phyloP scores from a whole-genome alignment of 2,329 filamentous ascomycete species.

The Diaporthe longicolla region DNA sequence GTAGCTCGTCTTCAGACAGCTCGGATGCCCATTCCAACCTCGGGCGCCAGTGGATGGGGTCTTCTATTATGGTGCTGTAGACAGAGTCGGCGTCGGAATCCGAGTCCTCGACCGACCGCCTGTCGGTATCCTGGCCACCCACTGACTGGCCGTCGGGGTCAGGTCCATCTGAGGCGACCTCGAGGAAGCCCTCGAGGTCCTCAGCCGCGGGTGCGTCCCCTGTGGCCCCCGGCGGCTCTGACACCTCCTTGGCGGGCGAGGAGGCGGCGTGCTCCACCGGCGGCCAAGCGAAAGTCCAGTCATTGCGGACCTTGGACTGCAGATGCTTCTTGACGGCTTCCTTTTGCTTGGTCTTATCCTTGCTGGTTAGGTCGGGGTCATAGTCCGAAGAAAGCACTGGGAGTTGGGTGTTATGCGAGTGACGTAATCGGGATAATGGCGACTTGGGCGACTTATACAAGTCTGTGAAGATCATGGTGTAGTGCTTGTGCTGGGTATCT shows the following conservation, averaged over 20 bases:
- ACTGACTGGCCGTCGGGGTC: neutral
- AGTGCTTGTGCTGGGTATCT: conserved; percentile 4
- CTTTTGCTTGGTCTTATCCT: conserved; percentile 74
- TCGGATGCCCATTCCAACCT: conserved; percentile 72
- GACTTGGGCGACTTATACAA: conserved; percentile 70
- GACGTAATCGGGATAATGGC: conserved; percentile 66
- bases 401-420: conserved; percentile 53
- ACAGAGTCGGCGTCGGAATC: conserved; percentile 63
- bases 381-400: conserved; percentile 59
- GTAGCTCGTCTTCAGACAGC: conserved; percentile 64
- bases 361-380: conserved; percentile 72
- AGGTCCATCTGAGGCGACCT: conserved; percentile 37
- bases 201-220: conserved; percentile 17
- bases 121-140: conserved; percentile 50
- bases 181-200: conserved; percentile 35
- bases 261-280: conserved; percentile 44
- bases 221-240: conserved; percentile 1
- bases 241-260: neutral
- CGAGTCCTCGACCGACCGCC: conserved; percentile 56
- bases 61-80: conserved; percentile 72
- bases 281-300: conserved; percentile 74
- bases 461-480: conserved; percentile 71
- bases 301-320: conserved; percentile 66
- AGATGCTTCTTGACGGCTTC: conserved; percentile 72
- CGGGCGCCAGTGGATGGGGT: conserved; percentile 63